Evolutionary conservation across 768 basidiomycete species (phyloP), one percentile per base, ranked within the genome.

Genomic region (Agaricus subrufescens): DNA sequence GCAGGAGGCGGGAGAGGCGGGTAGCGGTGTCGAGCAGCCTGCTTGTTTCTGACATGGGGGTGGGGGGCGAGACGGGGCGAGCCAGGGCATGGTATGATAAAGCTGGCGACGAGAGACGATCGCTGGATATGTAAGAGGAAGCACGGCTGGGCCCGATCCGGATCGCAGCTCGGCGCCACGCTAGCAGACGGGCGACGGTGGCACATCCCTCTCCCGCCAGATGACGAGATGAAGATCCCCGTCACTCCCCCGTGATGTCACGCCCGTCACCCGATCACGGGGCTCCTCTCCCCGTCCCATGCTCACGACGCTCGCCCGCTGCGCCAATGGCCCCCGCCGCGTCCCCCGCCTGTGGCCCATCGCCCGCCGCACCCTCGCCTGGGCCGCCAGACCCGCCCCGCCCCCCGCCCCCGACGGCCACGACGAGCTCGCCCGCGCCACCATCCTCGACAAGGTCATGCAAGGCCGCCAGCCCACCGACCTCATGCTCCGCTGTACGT

Each of bases 401-500:
- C 69, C 26, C 46, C 62, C 61, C 65, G 50, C 66, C 15, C 65
- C 76, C 31, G 72, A 75, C 55, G 71, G 64, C 46, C 81, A 87
- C 63, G 89, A 93, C 69, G 88, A 91, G 63, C 76, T 76, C 34
- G 80, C 86, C 1, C 85, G 86, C 64, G 80, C 80, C 29, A 85
- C 86, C 50, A 86, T 94, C 58, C 72, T 93, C 48, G 91, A 92
- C 64, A 91, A 88, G 61, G 86, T 89, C 57, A 86, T 92, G 81
- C 91, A 91, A 67, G 87, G 89, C 54, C 82, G 91, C 51, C 88
- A 93, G 63, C 90, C 92, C 25, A 83, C 91, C 34, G 94, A 96
- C 64, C 84, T 95, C 59, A 90, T 91, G 84, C 75, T 97, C 58
- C 84, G 93, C 63, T 96, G 94, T 94, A 67, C 75, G 91, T 81